Conservation (phyloP, 805 yeast genomes). For the Nakazawaea wickerhamii region DNA sequence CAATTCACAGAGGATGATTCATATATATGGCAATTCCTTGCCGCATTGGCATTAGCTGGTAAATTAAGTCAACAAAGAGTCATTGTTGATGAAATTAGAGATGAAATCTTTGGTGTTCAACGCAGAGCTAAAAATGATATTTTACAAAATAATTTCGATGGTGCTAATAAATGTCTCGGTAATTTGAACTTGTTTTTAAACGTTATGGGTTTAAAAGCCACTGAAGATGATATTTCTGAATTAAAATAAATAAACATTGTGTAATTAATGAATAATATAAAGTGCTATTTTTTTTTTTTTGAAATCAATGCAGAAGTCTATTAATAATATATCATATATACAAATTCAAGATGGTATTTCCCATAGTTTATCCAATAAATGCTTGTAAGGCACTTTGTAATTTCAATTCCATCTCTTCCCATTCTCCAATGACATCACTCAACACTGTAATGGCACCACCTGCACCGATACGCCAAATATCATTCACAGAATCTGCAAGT, state of each 20-base stretch:
- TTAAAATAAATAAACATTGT: slow-evolving; percentile 34
- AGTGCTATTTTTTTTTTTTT: background rate
- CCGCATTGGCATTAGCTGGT: slow-evolving; percentile 89
- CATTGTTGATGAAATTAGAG: slow-evolving; percentile 90
- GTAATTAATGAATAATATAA: background rate
- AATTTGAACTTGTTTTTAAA: slow-evolving; percentile 89
- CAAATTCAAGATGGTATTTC: background rate
- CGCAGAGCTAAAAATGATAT: slow-evolving; percentile 55
- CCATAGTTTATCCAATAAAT: slow-evolving; percentile 29
- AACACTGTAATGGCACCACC: slow-evolving; percentile 97
- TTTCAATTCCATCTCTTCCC: slow-evolving; percentile 87
- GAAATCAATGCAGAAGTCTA: background rate
- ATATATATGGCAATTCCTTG: slow-evolving; percentile 95
- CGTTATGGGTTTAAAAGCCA: slow-evolving; percentile 93
- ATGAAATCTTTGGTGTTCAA: slow-evolving; percentile 86
- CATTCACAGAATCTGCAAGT: slow-evolving; percentile 21
- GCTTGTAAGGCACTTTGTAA: slow-evolving; percentile 75
- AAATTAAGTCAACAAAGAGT: slow-evolving; percentile 86
- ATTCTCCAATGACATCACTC: slow-evolving; percentile 78
- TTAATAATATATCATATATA: background rate
- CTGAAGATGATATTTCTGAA: slow-evolving; percentile 83
- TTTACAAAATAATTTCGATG: slow-evolving; percentile 34
- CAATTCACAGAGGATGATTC: slow-evolving; percentile 50
- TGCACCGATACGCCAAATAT: slow-evolving; percentile 85
- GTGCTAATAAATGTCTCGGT: slow-evolving; percentile 50